A percentile compares a stretch with the other conserved stretches of the same genome.
Conservation (phyloP, 805 yeast genomes). For the Sugiyamaella smithiae region DNA sequence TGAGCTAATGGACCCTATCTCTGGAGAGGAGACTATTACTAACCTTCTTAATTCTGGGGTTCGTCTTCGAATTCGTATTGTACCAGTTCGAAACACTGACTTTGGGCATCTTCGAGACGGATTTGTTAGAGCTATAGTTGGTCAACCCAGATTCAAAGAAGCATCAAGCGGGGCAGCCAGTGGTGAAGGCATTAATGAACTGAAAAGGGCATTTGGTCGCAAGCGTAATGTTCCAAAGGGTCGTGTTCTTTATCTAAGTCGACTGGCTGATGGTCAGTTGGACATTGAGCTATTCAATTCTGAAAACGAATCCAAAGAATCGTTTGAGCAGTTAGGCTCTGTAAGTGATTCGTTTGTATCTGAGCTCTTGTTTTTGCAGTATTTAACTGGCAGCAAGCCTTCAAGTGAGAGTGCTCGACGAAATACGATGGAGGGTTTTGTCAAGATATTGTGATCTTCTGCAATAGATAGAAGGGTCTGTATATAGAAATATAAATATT, state of each 20-base stretch:
- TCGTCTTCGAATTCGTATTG: constrained; percentile 67
- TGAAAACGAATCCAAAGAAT: constrained; percentile 31
- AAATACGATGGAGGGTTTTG: constrained; percentile 39
- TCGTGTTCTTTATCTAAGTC: constrained; percentile 60
- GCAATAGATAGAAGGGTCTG: background rate
- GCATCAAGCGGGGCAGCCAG: constrained; percentile 40
- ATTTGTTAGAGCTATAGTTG: constrained; percentile 71
- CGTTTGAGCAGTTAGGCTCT: constrained; percentile 47
- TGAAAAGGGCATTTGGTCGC: constrained; percentile 58
- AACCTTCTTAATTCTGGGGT: constrained; percentile 58
- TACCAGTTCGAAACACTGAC: constrained; percentile 89
- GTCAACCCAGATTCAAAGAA: constrained; percentile 56
- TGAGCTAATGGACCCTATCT: constrained; percentile 48
- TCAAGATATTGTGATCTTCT: constrained; percentile 23
- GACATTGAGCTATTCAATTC: constrained; percentile 44
- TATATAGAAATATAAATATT: background rate
- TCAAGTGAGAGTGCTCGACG: constrained; percentile 54
- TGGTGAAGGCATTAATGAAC: constrained; percentile 64
- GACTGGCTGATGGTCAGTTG: constrained; percentile 47
- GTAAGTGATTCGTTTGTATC: constrained; percentile 62
- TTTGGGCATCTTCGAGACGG: constrained; percentile 89
- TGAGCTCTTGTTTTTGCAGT: constrained; percentile 68
- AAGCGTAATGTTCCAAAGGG: constrained; percentile 76
- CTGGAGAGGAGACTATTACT: constrained; percentile 53
- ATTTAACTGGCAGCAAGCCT: constrained; percentile 67